Evolutionary conservation across 148 eudicot species (phyloP), one percentile per base, ranked within the genome.

Genomic region (Agrostemma githago): DNA sequence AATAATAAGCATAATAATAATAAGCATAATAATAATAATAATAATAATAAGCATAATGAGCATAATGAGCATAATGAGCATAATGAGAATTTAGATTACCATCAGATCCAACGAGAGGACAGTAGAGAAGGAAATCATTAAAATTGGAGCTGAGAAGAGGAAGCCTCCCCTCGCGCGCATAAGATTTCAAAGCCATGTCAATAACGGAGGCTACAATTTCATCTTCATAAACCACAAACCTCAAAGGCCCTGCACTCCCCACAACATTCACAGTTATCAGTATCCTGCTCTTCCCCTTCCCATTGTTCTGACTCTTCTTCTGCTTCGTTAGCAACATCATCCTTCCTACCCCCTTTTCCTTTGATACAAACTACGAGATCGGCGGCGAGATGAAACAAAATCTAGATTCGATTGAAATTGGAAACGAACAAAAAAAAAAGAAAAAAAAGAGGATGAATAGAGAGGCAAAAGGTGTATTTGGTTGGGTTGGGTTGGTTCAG

Each of bases 101-200:
- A 14, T 85, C 86, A n/a, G 84, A 75, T 82, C 82, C 87, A 65
- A 83, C 84, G 68, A 71, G 72, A 11, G 87, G 85, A 1, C 87
- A 85, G 56, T 85, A 88, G 3, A 92, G 88, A 19, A 86, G 78
- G 73, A 88, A 85, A 51, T 81, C 76, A 34, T 72, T 69, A 39
- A 84, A 67, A 74, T 83, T 81, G 5, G 89, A 82, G 2, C 90
- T 90, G 6, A 91, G 94, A 81, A 81, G 70, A 6, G 97, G 97
- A 16, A 89, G 88, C n/a, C 97, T 80, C 0, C 90, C 91, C 53
- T 86, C 89, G 2, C 92, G 88, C 5, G 87, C 89, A 76, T 89
- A 89, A 21, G 83, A 53, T 76, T 89, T 86, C 67, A 91, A 68
- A 65, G 88, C 85, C 66, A 83, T 81, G 70, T 84, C 83, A 0